Conservation (phyloP, 2,329 filamentous ascomycete genomes). For the Diaporthe australafricana region DNA sequence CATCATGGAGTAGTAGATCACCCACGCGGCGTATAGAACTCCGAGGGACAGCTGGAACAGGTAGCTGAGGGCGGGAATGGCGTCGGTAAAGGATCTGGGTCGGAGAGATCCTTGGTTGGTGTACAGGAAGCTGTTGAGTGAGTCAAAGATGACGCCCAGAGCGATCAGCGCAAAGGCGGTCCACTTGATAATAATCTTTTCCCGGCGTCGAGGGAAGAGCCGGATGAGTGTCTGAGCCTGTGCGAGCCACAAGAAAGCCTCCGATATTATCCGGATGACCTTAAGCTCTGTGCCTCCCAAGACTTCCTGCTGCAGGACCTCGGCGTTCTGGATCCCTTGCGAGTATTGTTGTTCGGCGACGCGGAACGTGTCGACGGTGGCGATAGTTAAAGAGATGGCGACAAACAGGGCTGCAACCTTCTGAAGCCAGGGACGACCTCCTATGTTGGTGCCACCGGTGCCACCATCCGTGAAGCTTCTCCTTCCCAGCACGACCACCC, state of each 20-base stretch:
- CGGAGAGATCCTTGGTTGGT: slow-evolving; percentile 64
- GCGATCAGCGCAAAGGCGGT: slow-evolving; percentile 94
- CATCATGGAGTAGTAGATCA: slow-evolving; percentile 92
- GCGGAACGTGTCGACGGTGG: slow-evolving; percentile 89
- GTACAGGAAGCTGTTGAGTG: slow-evolving; percentile 85
- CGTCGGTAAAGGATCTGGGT: slow-evolving; percentile 84
- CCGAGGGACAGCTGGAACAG: slow-evolving; percentile 90
- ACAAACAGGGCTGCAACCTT: slow-evolving; percentile 81
- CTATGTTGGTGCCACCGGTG: slow-evolving; percentile 83
- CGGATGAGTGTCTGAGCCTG: slow-evolving; percentile 97
- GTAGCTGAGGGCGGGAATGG: slow-evolving; percentile 91
- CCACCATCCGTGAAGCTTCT: slow-evolving; percentile 89
- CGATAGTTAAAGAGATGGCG: slow-evolving; percentile 89
- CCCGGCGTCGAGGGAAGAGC: slow-evolving; percentile 93
- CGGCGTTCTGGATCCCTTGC: slow-evolving; percentile 82
- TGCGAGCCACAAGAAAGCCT: slow-evolving; percentile 96
- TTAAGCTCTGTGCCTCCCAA: slow-evolving; percentile 88
- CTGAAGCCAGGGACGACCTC: slow-evolving; percentile 93
- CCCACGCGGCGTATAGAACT: slow-evolving; percentile 91
- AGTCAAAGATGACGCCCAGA: slow-evolving; percentile 90
- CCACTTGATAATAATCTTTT: slow-evolving; percentile 99
- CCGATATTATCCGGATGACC: slow-evolving; percentile 90
- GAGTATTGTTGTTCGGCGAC: slow-evolving; percentile 87
- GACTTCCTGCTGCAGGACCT: slow-evolving; percentile 79
- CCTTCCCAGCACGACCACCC: slow-evolving; percentile 82